Percentiles rank a stretch among this genome's conserved stretches.
phyloP scores from a whole-genome alignment of 495 filamentous ascomycete genomes.

The Terfezia boudieri region DNA sequence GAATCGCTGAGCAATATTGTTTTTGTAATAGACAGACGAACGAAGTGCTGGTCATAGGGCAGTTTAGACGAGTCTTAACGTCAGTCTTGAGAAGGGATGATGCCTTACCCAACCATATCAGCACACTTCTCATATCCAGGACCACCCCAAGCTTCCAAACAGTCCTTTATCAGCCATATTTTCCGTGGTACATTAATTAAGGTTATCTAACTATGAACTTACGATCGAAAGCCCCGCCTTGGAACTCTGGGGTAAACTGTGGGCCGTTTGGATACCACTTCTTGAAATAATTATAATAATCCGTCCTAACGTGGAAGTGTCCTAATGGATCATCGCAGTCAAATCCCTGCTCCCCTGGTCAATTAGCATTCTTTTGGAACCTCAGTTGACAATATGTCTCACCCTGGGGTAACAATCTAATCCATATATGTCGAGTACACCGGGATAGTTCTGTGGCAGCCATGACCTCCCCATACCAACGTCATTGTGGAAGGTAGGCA shows the following conservation, averaged over 20 bases:
- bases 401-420: conserved; percentile 12
- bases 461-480: conserved; percentile 10
- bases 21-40: conserved; percentile 18
- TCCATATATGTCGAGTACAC: conserved; percentile 14
- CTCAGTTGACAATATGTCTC: background rate
- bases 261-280: conserved; percentile 5
- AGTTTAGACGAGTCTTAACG: too few relatives aligned
- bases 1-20: conserved; percentile 12
- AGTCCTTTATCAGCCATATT: background rate
- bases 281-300: conserved; percentile 10
- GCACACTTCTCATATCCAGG: conserved; percentile 14
- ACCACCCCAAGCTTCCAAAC: conserved; percentile 21
- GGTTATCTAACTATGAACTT: conserved; percentile 2
- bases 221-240: conserved; percentile 13
- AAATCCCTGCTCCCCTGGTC: conserved; percentile 3
- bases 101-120: conserved; percentile 13
- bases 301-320: conserved; percentile 10
- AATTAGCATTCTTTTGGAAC: too few relatives aligned
- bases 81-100: background rate
- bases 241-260: conserved; percentile 13
- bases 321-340: conserved; percentile 11
- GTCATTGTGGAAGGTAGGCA: conserved; percentile 13
- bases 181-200: background rate
- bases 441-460: conserved; percentile 9
- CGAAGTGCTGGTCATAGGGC: too few relatives aligned